A percentile compares a stretch with the other conserved stretches of the same genome.
These are phyloP conservation scores for Xylariaceae sp. DNA, from an alignment of 2,329 filamentous ascomycete species.

Conservation along the genomic window DNA sequence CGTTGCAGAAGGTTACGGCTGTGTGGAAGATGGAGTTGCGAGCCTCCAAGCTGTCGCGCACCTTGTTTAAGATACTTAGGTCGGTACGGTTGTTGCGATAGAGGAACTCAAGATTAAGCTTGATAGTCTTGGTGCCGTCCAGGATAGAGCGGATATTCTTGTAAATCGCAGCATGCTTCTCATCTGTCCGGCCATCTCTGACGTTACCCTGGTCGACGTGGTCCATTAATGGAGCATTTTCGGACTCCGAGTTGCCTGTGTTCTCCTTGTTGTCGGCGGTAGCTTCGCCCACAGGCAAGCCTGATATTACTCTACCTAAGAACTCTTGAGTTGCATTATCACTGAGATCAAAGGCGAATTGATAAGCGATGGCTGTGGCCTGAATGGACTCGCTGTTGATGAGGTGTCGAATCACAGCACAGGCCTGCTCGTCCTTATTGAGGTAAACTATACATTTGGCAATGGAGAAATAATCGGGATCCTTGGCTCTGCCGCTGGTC, in stretches of 20 bases:
- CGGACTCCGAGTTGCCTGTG: conserved; percentile 43
- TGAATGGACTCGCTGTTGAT: conserved; percentile 72
- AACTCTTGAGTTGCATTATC: conserved; percentile 99
- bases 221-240: conserved; percentile 45
- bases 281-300: conserved; percentile 57
- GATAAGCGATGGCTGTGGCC: conserved; percentile 83
- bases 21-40: conserved; percentile 98
- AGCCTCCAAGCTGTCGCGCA: conserved; percentile 90
- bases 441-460: conserved; percentile 97
- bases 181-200: conserved; percentile 44
- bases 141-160: conserved; percentile 63
- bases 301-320: conserved; percentile 77
- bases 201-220: conserved; percentile 47
- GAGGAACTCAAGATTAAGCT: conserved; percentile 91
- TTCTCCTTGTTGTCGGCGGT: conserved; percentile 40
- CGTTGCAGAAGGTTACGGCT: conserved; percentile 93
- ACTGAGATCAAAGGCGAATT: conserved; percentile 96
- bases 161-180: conserved; percentile 52
- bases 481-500: conserved; percentile 71
- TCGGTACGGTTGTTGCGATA: conserved; percentile 95
- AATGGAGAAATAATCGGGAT: conserved; percentile 95
- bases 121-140: conserved; percentile 87
- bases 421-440: conserved; percentile 85
- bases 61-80: conserved; percentile 86
- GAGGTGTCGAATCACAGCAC: conserved; percentile 74